Base-by-base conservation (phyloP, 495 filamentous ascomycete species). In the Pyronema domesticum region DNA sequence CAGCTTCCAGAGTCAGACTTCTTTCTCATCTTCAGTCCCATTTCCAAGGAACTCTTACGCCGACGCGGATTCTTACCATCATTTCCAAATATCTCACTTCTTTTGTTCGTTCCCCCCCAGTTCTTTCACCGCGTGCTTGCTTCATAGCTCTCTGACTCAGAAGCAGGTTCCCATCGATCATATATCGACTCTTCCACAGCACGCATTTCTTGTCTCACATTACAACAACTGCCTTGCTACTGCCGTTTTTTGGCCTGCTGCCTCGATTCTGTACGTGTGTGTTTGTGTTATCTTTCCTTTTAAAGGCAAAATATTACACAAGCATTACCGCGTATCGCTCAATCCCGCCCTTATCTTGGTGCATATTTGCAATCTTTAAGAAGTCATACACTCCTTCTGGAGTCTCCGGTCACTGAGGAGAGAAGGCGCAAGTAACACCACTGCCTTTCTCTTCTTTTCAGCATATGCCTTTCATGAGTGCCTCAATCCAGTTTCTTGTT, bases 401-500 rank as follows among this genome's bases (percentile, higher is more conserved):
- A 42, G 39, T 42, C 1, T 13, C 39, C 11, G 39, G 15, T 42
- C 39, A 13, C 15, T 13, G 11, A 3, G 39, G 7, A 6, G 39
- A 13, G 11, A 13, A 13, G 39, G 15, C 11, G 39, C 15, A 17
- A 47, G 45, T 15, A 7, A 19, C 45, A 47, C 17, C 11, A 23
- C 3, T 47, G 23, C 13, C 10, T 3, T 3, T n/a, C 11, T 47
- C 34, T 13, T 51, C 11, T 33, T 34, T 33, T 18, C 9, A 53
- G 50, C n/a, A n/a, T 34, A 65, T 65, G 58, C 62, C 62, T 37
- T 65, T 57, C 58, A 65, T 65, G 62, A 65, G 62, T 59, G 62
- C 62, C 57, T 64, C 64, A 45, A 61, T 65, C 52, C 62, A 65
- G 60, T 65, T 65, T 56, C 62, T 65, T 54, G 62, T 65, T 61